phyloP scores from a whole-genome alignment of 495 filamentous ascomycete species.

The Neurospora africana region DNA sequence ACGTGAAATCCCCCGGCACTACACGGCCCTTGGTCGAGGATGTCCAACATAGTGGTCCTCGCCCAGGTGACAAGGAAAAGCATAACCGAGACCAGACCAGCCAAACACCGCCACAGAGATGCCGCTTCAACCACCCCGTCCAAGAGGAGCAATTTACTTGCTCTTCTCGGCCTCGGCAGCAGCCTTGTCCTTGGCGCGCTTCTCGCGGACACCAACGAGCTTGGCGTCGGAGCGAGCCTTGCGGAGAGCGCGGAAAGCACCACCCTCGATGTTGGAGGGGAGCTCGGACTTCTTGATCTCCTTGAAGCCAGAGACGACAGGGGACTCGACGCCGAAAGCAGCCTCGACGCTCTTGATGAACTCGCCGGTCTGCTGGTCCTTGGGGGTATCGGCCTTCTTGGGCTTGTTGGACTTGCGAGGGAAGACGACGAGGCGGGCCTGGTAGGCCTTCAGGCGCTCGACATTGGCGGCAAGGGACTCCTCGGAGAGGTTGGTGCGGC shows the following conservation, averaged over 20 bases:
- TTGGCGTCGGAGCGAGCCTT: slow-evolving; percentile 77
- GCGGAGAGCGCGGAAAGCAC: slow-evolving; percentile 76
- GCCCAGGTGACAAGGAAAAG: slow-evolving; percentile 27
- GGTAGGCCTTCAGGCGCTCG: slow-evolving; percentile 91
- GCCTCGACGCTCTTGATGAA: slow-evolving; percentile 43
- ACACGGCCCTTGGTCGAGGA: slow-evolving; percentile 16
- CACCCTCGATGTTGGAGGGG: slow-evolving; percentile 62
- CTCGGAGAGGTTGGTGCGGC: slow-evolving; percentile 91
- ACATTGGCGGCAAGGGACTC: slow-evolving; percentile 91
- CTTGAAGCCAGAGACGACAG: slow-evolving; percentile 48
- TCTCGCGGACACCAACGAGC: slow-evolving; percentile 73
- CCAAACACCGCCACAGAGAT: slow-evolving; percentile 31
- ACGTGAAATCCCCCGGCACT: slow-evolving; percentile 17
- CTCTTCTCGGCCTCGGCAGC: slow-evolving; percentile 70
- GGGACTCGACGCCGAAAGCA: slow-evolving; percentile 57
- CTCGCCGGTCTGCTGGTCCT: slow-evolving; percentile 72
- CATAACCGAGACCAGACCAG: slow-evolving; percentile 35
- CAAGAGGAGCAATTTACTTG: slow-evolving; percentile 67
- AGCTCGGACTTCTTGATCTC: slow-evolving; percentile 77
- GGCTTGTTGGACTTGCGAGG: slow-evolving; percentile 85
- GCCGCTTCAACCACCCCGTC: slow-evolving; percentile 4
- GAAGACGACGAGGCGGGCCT: slow-evolving; percentile 89
- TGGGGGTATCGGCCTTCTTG: slow-evolving; percentile 83
- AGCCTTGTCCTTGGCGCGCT: slow-evolving; percentile 87
- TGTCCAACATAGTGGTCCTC: slow-evolving; percentile 15